Base-by-base conservation (phyloP, 75 land plant genomes). In the Pinus taeda region DNA sequence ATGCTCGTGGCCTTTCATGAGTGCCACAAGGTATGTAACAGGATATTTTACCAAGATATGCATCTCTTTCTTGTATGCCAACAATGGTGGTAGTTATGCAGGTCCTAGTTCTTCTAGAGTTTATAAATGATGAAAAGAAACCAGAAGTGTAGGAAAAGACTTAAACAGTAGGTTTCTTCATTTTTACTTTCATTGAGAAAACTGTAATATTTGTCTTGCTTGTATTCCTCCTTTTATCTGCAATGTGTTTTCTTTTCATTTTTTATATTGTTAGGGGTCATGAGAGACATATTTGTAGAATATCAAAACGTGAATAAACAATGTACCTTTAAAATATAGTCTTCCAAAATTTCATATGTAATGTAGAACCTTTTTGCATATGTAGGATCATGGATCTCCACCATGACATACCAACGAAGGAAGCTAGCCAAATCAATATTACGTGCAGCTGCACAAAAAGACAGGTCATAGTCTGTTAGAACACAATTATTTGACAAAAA, bases 351-450 rank as follows among this genome's bases (percentile, higher is more conserved):
- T 60, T 96, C 99, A 83, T 90, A 86, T 15, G 93, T 94, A 56
- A 82, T 84, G 63, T 90, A 94, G 72, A 90, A 96, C 6, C 99
- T 89, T 84, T 86, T 94, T 15, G 99, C 95, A 88, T 90, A 89
- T 6, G 82, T 77, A 63, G 87, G 97, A 85, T 96, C 95, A 82
- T 85, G 85, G 74, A 96, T 90, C 76, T 96, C 99, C 66, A 96
- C 97, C 53, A 88, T 84, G 11, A 93, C 91, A 81, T 92, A 96
- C 97, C 99, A 96, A 37, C 97, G 91, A 26, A 96, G 89, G 76
- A 94, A 96, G 83, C 96, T 96, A 71, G 99, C 99, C 69, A 96
- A 74, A 77, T 90, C 92, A 82, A 90, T 83, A 77, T 96, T 96
- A 55, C 82, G 76, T 17, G 83, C 77, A 55, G 97, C 99, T 94